Conservation (phyloP, 495 filamentous ascomycete genomes). For the Penicillium psychrofluorescens region DNA sequence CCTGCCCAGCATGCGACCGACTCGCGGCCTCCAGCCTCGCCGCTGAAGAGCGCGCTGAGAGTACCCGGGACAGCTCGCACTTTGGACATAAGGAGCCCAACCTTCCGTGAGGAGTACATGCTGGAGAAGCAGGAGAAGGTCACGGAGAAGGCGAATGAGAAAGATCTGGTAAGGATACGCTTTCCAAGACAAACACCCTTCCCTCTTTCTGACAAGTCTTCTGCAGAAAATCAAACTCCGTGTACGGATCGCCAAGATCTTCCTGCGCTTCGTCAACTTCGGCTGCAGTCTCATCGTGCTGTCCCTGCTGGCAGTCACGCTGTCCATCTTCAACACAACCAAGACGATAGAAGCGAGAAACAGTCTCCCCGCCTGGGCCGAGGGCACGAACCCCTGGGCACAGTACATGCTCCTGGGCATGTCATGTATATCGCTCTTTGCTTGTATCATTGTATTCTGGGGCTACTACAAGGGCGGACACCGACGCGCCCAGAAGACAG, state of each 20-base stretch:
- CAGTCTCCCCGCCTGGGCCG: slow-evolving; percentile 76
- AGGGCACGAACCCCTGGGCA: slow-evolving; percentile 74
- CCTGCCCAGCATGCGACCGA: slow-evolving; percentile 44
- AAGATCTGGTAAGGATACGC: slow-evolving; percentile 66
- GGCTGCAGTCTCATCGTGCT: slow-evolving; percentile 93
- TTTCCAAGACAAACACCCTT: neutral
- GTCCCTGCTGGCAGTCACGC: slow-evolving; percentile 73
- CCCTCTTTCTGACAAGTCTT: slow-evolving; percentile 3
- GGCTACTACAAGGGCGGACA: slow-evolving; percentile 88
- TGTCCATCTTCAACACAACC: slow-evolving; percentile 85
- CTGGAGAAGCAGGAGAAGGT: slow-evolving; percentile 71
- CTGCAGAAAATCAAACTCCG: slow-evolving; percentile 84
- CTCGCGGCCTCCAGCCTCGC: slow-evolving; percentile 59
- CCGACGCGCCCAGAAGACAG: slow-evolving; percentile 79
- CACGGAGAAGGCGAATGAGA: slow-evolving; percentile 74
- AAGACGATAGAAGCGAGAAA: slow-evolving; percentile 64
- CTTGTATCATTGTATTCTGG: slow-evolving; percentile 75
- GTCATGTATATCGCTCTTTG: slow-evolving; percentile 68
- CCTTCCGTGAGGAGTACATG: slow-evolving; percentile 76
- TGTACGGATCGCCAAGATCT: slow-evolving; percentile 88
- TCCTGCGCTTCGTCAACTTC: slow-evolving; percentile 90
- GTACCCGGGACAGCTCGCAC: slow-evolving; percentile 70
- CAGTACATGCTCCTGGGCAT: slow-evolving; percentile 76
- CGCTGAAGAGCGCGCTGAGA: slow-evolving; percentile 80
- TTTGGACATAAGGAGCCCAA: slow-evolving; percentile 70